Base-by-base conservation (phyloP, 306 rosid species). In the Medicago lupulina region DNA sequence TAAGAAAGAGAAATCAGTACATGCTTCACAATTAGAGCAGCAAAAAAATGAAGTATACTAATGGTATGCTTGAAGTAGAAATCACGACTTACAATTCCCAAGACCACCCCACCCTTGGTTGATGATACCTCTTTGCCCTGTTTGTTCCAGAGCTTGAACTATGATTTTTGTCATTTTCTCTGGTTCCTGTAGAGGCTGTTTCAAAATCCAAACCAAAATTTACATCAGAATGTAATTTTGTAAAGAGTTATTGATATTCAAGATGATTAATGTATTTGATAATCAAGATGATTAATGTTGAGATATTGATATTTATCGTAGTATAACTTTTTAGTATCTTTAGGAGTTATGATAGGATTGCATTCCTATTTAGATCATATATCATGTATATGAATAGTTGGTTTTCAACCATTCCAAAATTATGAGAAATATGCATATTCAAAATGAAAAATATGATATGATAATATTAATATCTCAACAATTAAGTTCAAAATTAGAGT, bases 101-200 rank as follows among this genome's bases (percentile, higher is more conserved):
- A 91, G 97, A 81, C 96, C 97, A 63, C 97, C 98, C 98, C 98
- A 92, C 64, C 98, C 97, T 84, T 78, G 90, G 87, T 90, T 92
- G 85, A 94, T 94, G 79, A 94, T 77, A 67, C 98, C 98, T 80
- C 98, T 87, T 83, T 88, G 94, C 81, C 86, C 79, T 3, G 97
- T 94, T 63, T 63, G 83, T 75, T 94, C 88, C 76, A 94, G 87
- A 77, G 97, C 98, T 77, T 85, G 75, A 75, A 92, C 86, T 70
- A 92, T 88, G 81, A 84, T 83, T 79, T 78, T 21, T 6, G 98
- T 94, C 96, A 94, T 90, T 82, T 87, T 86, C 78, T 81, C 84
- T 1, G 97, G 96, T 49, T 89, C 88, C 81, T 85, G 82, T 54
- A 92, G 87, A 73, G 98, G 98, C 98, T 92, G 79, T 75, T 67